Base-by-base conservation (phyloP, 345 rosid genomes). In the Hibiscus trionum region DNA sequence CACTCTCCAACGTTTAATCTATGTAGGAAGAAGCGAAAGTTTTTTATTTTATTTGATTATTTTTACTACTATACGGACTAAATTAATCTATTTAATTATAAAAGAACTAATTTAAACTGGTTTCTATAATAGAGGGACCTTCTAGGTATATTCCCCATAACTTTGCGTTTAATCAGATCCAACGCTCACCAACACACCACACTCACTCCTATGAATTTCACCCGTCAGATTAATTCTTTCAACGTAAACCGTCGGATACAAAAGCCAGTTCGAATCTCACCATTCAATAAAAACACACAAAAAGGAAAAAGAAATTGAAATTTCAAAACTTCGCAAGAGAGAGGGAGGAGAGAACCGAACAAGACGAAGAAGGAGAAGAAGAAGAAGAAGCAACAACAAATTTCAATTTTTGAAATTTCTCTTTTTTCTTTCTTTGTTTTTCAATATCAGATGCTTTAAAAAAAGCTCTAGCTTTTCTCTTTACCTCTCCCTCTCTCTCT, bases 271-370 rank as follows among this genome's bases (percentile, higher is more conserved):
- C 44, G 46, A 79, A 93, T 91, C 97, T 26, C 66, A 75, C 97
- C 94, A 77, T 89, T 71, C 71, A 84, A 87, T 85, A 85, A 49
- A 84, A 73, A 59, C 52, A 72, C 39, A 62, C 2, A 15, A 31
- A 39, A 62, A 37, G 17, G 35, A 77, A 85, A 85, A 83, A 64
- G 5, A 86, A 84, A 39, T 86, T 86, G 88, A 81, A 92, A 89
- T 83, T 94, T 95, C 92, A 95, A 95, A 91, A 88, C 88, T 83
- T 85, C 61, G 73, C 31, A 70, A 83, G 88, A 86, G 93, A 94
- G 98, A 85, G 98, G 93, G 93, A 86, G 98, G 83, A 81, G 77
- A 84, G 77, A 84, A 76, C 68, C 72, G 70, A 74, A 77, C 85
- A 71, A 76, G 81, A 78, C 63, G 63, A 75, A 75, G 67, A 61